Base-by-base conservation (phyloP, 2,329 filamentous ascomycete genomes). In the Aspergillus luchuensis region DNA sequence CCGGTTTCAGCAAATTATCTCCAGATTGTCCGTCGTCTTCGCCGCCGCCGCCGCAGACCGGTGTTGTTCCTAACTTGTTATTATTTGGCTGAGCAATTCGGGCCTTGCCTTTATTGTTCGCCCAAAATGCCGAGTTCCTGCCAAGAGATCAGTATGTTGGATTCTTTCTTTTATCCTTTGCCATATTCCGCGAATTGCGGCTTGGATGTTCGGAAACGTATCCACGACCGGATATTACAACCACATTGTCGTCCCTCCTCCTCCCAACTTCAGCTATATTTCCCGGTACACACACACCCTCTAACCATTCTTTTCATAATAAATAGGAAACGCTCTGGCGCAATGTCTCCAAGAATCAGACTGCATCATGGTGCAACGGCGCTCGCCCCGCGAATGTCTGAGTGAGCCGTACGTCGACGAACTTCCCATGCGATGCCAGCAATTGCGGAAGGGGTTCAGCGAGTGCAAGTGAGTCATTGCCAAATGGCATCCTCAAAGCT, bases 341-440 rank as follows among this genome's bases (percentile, higher is more conserved):
- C 85, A 91, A 82, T 99, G 95, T 81, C 91, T 99, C 67, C 93
- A 97, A 77, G 88, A 96, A 78, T 96, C 91, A 71, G 94, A 98
- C 78, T 99, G 95, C 79, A 91, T 99, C 71, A 92, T 98, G 88
- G 84, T 97, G 61, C 84, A 97, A 63, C 92, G 93, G 60, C 89
- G 97, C 82, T 86, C 85, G 8, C 91, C 95, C 21, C 84, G 89
- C 75, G 94, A 97, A 73, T 99, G 95, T 78, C 87, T 99, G 49
- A 90, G 91, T 52, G 84, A 88, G 17, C 94, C 94, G 3, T 87
- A 96, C 64, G 83, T 87, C 75, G 89, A 95, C 65, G 89, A 88
- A 6, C 87, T 99, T 13, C 94, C 95, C 19, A 89, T 86, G 23
- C 89, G 90, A 78, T 99, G 95, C 80, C 92, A 94, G 75, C 94